Evolutionary conservation across 73 alveolate genomes (phyloP), one percentile per base, ranked within the genome.

Genomic region (Paramecium pentaurelia): DNA sequence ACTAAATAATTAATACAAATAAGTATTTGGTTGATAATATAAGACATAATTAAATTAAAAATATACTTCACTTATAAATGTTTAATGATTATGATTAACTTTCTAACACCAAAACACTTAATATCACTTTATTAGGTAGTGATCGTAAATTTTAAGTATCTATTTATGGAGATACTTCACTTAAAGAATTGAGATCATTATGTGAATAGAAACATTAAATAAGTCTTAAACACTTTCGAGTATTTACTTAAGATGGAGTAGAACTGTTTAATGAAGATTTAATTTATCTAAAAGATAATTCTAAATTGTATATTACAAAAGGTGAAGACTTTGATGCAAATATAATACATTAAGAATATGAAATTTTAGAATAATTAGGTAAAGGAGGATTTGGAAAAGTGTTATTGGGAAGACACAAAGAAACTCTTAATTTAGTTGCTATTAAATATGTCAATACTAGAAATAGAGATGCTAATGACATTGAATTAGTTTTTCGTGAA

Each of bases 301-400:
- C 45, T 2, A 18, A 40, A 58, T 68, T 88, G 22, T 68, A 70
- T 9, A 64, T 80, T 7, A 49, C 60, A 49, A 49, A 28, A n/a
- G 60, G 60, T 0, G 60, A 49, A 49, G 94, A 89, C 20, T 89
- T 71, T 71, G 94, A 89, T 45, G 71, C 94, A 49, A 49, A 49
- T 49, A 49, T 49, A 9, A 49, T 49, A 7, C 60, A 49, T 49
- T 3, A 49, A 7, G 47, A 34, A 22, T 98, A 98, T 93, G 73
- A 95, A 37, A 93, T 97, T 25, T 88, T 86, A 22, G 93, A 95
- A 47, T 96, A 93, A 47, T 59, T 98, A 64, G 99, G 99, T 1
- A 96, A 97, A 49, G 99, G 99, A 14, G 99, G 99, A 16, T 97
- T 97, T 93, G 99, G 99, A 30, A 97, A 97, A 93, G 99, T 98